phyloP scores from a whole-genome alignment of 2,329 filamentous ascomycete species.

The Knufia fluminis region DNA sequence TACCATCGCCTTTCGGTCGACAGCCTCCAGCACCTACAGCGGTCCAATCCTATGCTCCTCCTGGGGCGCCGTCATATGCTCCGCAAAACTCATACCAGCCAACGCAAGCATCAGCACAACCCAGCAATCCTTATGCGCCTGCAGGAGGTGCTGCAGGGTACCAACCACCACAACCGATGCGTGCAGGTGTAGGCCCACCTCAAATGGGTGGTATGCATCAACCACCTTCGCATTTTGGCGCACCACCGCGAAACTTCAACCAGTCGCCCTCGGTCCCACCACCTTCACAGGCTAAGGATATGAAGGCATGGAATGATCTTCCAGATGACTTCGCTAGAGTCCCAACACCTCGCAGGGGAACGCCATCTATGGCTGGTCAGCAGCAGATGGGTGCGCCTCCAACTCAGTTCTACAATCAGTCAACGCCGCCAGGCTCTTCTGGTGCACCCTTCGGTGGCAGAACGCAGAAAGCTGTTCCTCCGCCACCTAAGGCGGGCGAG shows the following conservation, averaged over 20 bases:
- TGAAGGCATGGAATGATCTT: slow-evolving; percentile 88
- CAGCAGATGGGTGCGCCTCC: slow-evolving; percentile 56
- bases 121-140: slow-evolving; percentile 28
- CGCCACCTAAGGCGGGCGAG: slow-evolving; percentile 71
- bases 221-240: slow-evolving; percentile 37
- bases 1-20: slow-evolving; percentile 6
- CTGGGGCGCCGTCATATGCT: slow-evolving; percentile 38
- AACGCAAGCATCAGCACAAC: slow-evolving; percentile 23
- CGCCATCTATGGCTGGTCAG: slow-evolving; percentile 53
- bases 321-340: slow-evolving; percentile 70
- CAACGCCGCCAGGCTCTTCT: slow-evolving; percentile 43
- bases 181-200: slow-evolving; percentile 26
- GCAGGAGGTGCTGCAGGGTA: slow-evolving; percentile 40
- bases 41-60: slow-evolving; percentile 17
- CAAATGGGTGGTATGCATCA: slow-evolving; percentile 35
- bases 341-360: slow-evolving; percentile 61
- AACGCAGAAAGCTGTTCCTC: slow-evolving; percentile 58
- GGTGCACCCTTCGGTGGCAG: slow-evolving; percentile 49
- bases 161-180: slow-evolving; percentile 44
- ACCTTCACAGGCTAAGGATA: slow-evolving; percentile 60
- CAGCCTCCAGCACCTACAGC: slow-evolving; percentile 28
- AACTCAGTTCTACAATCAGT: slow-evolving; percentile 33
- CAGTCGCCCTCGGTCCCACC: slow-evolving; percentile 57
- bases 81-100: slow-evolving; percentile 29
- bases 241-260: slow-evolving; percentile 56